Evolutionary conservation across 352 stramenopile genomes (phyloP), one percentile per base, ranked within the genome.

Genomic region (Pythium coloratum): DNA sequence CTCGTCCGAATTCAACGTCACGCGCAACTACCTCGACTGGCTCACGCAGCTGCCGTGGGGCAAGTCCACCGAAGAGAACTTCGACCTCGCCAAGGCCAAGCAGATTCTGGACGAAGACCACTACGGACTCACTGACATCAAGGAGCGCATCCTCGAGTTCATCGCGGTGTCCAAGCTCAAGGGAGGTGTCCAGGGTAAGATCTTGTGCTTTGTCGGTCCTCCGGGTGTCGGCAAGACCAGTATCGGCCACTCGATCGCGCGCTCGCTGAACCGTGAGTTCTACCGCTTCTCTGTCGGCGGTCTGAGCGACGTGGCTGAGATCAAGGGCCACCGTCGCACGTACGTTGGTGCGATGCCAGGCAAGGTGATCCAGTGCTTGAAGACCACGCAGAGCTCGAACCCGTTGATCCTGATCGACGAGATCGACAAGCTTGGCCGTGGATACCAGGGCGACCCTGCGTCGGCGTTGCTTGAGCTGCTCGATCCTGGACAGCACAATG

Each of bases 341-440:
- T 99, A 99, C 75, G 89, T 99, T 20, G 98, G 97, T 32, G 96
- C 97, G 0, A 99, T 99, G 97, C 98, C 98, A 0, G 98, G 98
- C 58, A 99, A 99, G 69, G 88, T 99, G 8, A 98, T 99, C 62
- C 97, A 99, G 77, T 98, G 95, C 63, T 80, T 99, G n/a, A 99
- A 99, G 81, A 93, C 84, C 1, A 97, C 94, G 2, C 91, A 97
- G 56, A 98, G 91, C 56, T 96, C 85, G 26, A 99, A 99, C 77
- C 97, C 97, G 30, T 68, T 99, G n/a, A 91, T 99, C 32, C 73
- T 99, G 26, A 99, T 99, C 67, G 98, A 99, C 76, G 92, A 98
- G 58, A 96, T 98, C 57, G 92, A 98, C 74, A 98, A 98, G 67
- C 75, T 94, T 24, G 86, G 89, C 10, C 80, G 81, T 34, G 87